Conservation (phyloP, 257 asterid genomes). For the Coffea canephora region DNA sequence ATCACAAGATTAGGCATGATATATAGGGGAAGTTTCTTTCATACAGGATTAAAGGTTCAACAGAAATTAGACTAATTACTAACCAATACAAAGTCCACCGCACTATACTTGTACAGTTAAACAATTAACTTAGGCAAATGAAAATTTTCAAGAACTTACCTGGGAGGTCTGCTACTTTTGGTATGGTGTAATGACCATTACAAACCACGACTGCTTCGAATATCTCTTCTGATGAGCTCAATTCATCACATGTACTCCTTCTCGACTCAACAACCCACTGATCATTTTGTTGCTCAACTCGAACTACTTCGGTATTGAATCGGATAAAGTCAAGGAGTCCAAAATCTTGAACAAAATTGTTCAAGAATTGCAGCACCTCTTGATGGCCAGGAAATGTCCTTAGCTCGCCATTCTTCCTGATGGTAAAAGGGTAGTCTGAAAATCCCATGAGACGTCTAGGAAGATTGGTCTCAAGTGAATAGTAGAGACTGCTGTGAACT, state of each 20-base stretch:
- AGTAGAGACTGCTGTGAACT: conserved; percentile 46
- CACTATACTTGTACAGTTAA: no score
- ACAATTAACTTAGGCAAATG: no score
- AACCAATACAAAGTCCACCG: no score
- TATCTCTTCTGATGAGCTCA: conserved; percentile 16
- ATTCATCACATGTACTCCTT: background rate
- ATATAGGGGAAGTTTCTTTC: no score
- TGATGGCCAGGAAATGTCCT: conserved; percentile 45
- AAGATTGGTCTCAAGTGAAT: conserved; percentile 46
- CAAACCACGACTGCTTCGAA: conserved; percentile 61
- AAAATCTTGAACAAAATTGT: conserved; percentile 35
- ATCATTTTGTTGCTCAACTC: conserved; percentile 36
- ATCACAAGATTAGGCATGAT: no score
- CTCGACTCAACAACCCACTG: conserved; percentile 49
- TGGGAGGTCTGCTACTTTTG: conserved; percentile 42
- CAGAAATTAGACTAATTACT: no score
- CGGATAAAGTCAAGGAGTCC: conserved; percentile 40
- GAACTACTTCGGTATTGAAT: conserved; percentile 37
- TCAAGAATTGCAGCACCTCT: conserved; percentile 54
- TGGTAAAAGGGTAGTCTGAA: conserved; percentile 43
- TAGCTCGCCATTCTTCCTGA: conserved; percentile 16
- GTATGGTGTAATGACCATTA: conserved; percentile 46
- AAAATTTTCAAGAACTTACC: conserved; percentile 23
- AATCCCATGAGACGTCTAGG: conserved; percentile 60
- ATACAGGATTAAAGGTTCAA: no score